phyloP scores from a whole-genome alignment of 805 yeast species.

The Candida ponderosae region DNA sequence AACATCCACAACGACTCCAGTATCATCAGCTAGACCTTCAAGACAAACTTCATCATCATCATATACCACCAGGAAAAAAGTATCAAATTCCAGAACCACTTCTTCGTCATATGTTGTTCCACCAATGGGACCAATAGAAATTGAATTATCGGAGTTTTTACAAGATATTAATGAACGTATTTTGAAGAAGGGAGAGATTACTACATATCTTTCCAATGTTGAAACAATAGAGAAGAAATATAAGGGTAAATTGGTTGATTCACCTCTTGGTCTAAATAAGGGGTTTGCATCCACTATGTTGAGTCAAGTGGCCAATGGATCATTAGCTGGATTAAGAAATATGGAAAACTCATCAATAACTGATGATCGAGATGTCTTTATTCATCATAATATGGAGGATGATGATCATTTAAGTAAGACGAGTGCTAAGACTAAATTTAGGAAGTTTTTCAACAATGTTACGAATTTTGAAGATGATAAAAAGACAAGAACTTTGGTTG shows the following conservation, averaged over 20 bases:
- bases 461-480: conserved; percentile 25
- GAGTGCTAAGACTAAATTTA: conserved; percentile 14
- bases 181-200: conserved; percentile 46
- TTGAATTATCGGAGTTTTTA: conserved; percentile 50
- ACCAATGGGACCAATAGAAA: conserved; percentile 45
- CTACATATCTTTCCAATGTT: conserved; percentile 34
- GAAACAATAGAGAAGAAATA: conserved; percentile 48
- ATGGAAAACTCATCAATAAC: conserved; percentile 17
- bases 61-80: not conserved
- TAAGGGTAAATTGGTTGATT: conserved; percentile 49
- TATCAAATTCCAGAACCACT: conserved; percentile 1
- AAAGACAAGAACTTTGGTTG: conserved; percentile 41
- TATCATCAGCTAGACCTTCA: conserved; percentile 3
- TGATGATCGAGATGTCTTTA: conserved; percentile 22
- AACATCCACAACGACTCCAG: not conserved
- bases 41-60: conserved; percentile 6
- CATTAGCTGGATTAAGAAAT: conserved; percentile 32
- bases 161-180: conserved; percentile 53
- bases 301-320: conserved; percentile 37
- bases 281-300: conserved; percentile 28
- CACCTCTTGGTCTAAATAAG: conserved; percentile 42
- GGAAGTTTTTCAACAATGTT: conserved; percentile 13
- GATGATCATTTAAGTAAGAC: conserved; percentile 7
- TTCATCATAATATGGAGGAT: conserved; percentile 10
- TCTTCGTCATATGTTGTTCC: conserved; percentile 23